Percentiles rank a stretch among this genome's conserved stretches.
These are phyloP conservation scores for Oxyria digyna DNA, from an alignment of 148 eudicot species.

Conservation along the genomic window DNA sequence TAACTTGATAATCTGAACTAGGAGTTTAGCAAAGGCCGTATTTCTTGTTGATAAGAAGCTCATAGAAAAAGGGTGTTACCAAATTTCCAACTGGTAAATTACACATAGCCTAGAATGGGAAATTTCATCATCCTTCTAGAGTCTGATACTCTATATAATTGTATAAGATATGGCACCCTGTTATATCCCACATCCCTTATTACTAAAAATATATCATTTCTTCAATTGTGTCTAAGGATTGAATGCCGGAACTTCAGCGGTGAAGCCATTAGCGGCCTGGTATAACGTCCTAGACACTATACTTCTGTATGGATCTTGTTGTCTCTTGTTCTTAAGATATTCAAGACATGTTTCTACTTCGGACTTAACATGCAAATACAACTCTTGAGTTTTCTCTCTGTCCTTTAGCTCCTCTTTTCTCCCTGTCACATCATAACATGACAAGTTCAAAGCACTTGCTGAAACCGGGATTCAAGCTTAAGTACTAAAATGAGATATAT, in stretches of 20 bases:
- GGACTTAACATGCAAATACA: conserved; percentile 47
- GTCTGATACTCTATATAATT: neutral
- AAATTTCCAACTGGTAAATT: neutral
- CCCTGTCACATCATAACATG: conserved; percentile 20
- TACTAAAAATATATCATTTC: neutral
- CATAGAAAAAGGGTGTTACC: no score
- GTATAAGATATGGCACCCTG: neutral
- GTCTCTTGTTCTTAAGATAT: conserved; percentile 57
- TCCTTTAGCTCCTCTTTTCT: conserved; percentile 36
- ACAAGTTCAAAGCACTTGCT: neutral
- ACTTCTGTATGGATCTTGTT: conserved; percentile 60
- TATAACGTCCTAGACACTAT: conserved; percentile 35
- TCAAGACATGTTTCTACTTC: conserved; percentile 56
- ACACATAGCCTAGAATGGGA: neutral
- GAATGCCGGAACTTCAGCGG: conserved; percentile 56
- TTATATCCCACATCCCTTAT: neutral
- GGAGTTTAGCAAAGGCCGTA: no score
- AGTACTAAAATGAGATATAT: neutral
- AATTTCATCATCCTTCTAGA: neutral
- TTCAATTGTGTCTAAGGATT: conserved; percentile 17
- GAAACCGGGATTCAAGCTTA: no score
- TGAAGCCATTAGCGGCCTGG: conserved; percentile 38
- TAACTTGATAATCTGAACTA: no score
- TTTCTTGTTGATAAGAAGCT: no score
- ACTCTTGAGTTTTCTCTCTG: conserved; percentile 32